Evolutionary conservation across 2,329 filamentous ascomycete genomes (phyloP).

Genomic region (Cyclaneusma minus): DNA sequence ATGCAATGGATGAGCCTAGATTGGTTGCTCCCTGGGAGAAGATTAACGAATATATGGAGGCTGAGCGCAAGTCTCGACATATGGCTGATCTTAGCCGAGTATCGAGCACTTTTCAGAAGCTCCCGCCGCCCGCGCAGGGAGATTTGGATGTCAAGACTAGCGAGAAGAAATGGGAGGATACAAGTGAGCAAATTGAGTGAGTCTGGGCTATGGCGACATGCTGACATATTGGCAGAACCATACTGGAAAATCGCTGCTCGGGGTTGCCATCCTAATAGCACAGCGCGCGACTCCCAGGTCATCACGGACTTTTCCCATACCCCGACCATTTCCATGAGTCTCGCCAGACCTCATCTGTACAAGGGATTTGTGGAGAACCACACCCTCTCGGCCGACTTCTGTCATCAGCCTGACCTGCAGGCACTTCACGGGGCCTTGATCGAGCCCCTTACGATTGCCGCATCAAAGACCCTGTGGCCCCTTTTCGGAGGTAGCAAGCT

Average conservation of each 20-base stretch:
- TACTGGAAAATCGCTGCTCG: slow-evolving; percentile 43
- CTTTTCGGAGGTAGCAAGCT: slow-evolving; percentile 57
- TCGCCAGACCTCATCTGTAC: slow-evolving; percentile 31
- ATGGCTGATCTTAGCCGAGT: slow-evolving; percentile 29
- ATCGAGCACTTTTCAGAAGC: slow-evolving; percentile 25
- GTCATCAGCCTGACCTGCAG: slow-evolving; percentile 48
- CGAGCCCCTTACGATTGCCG: slow-evolving; percentile 37
- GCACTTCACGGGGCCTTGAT: slow-evolving; percentile 50
- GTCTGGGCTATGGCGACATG: not conserved
- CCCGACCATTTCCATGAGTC: slow-evolving; percentile 28
- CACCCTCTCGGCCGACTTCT: slow-evolving; percentile 43
- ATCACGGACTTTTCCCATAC: slow-evolving; percentile 27
- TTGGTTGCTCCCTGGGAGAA: slow-evolving; percentile 48
- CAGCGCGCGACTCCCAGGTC: slow-evolving; percentile 32
- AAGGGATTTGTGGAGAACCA: slow-evolving; percentile 47
- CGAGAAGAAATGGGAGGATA: slow-evolving; percentile 32
- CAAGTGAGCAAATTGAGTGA: slow-evolving; percentile 13
- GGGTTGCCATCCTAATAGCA: slow-evolving; percentile 47
- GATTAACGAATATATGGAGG: slow-evolving; percentile 35
- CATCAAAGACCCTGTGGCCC: slow-evolving; percentile 43
- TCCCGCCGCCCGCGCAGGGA: slow-evolving; percentile 23
- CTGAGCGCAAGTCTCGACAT: slow-evolving; percentile 30
- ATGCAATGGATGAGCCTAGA: slow-evolving; percentile 52
- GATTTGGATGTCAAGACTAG: slow-evolving; percentile 20
- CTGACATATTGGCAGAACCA: slow-evolving; percentile 9